Evolutionary conservation across 805 yeast species (phyloP), one percentile per base, ranked within the genome.

Genomic region (Sugiyamaella lignohabitans): DNA sequence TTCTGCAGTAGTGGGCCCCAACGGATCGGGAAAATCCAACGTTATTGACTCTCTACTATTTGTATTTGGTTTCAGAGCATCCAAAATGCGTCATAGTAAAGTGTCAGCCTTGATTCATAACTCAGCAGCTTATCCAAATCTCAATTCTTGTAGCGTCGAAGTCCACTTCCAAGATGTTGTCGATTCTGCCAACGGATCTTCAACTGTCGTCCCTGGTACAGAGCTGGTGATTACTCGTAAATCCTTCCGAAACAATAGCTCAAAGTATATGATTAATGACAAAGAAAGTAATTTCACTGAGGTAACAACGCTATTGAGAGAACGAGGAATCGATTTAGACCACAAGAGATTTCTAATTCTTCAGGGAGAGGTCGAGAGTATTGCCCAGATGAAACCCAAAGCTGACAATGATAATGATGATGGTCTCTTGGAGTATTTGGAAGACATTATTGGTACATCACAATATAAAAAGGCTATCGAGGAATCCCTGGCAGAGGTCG

Each of bases 361-460:
- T 39, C 99, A 93, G 67, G 99, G 99, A 62, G 99, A 93, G 63
- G 98, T 93, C 38, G 99, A 93, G 68, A 83, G 89, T 54, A 93
- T 93, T 59, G 97, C 98, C 0, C 97, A 93, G 63, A 94, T 93
- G 99, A 91, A 91, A 61, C 85, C 99, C 8, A 93, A 91, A 60
- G 98, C 97, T 0, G 97, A 93, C 59, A 78, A 73, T 43, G 95
- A 87, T 45, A 79, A 79, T 53, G 98, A 91, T 57, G 98, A 93
- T 61, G 99, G 99, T 0, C 70, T 93, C 22, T 67, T 93, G 35
- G 99, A 94, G 60, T 93, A 93, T 61, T 67, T 93, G 50, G 99
- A 93, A 61, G 98, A 94, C 68, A 91, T 93, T 42, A 93, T 94
- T 46, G 99, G 98, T 3, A 94, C 99, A 0, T 73, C 96, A 1